phyloP scores from a whole-genome alignment of 345 rosid species.

The Melaleuca quinquenervia region DNA sequence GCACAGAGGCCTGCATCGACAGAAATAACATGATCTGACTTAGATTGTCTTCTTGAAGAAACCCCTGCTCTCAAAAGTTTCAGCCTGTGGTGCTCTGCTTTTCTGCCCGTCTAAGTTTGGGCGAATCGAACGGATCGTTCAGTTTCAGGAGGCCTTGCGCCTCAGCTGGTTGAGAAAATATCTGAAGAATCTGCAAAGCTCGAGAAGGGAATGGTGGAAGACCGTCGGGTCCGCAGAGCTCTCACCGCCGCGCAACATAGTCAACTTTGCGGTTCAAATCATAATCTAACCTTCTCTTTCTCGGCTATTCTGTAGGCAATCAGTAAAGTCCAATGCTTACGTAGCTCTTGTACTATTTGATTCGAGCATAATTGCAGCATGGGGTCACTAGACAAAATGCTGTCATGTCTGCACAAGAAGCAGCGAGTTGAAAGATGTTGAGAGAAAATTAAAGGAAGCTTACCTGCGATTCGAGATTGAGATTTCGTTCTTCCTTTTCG shows the following conservation, averaged over 20 bases:
- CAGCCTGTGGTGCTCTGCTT: neutral
- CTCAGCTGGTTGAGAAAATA: too few species aligned
- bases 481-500: neutral
- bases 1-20: neutral
- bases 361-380: neutral
- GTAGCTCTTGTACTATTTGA: neutral
- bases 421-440: neutral
- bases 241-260: neutral
- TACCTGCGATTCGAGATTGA: neutral
- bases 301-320: neutral
- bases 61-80: neutral
- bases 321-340: neutral
- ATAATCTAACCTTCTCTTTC: neutral
- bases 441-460: neutral
- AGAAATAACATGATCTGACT: neutral
- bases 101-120: neutral
- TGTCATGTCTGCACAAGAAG: too few species aligned
- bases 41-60: neutral
- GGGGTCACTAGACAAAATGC: neutral
- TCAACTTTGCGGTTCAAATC: neutral
- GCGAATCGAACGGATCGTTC: neutral
- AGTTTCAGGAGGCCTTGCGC: neutral
- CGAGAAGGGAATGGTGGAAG: too few species aligned
- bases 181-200: neutral
- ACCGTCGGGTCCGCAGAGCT: neutral